Conservation (phyloP, 345 rosid genomes). For the Aethionema arabicum region DNA sequence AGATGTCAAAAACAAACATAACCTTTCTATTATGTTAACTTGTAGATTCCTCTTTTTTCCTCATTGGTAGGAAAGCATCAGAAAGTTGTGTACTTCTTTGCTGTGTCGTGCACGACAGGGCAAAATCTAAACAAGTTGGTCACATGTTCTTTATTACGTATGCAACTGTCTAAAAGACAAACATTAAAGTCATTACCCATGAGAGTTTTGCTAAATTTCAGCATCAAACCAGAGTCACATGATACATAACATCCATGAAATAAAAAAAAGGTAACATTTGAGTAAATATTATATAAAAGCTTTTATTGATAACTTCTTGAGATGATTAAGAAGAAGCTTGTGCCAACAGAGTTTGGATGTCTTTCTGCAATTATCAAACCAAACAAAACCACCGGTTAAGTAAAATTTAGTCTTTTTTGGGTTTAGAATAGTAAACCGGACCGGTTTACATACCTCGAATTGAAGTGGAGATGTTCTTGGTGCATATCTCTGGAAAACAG, state of each 20-base stretch:
- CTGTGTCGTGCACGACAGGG: conserved; percentile 35
- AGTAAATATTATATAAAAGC: background rate
- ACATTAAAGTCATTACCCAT: background rate
- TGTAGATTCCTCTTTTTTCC: conserved; percentile 22
- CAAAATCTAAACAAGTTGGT: conserved; percentile 1
- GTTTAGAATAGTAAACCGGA: conserved; percentile 15
- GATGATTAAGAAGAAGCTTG: conserved; percentile 39
- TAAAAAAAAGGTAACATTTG: background rate
- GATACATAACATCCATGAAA: conserved; percentile 18
- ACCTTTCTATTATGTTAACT: background rate
- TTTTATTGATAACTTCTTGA: conserved; percentile 13
- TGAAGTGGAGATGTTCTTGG: conserved; percentile 87
- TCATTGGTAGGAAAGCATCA: conserved; percentile 23
- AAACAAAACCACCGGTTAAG: background rate
- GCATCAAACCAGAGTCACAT: conserved; percentile 16
- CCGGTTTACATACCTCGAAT: conserved; percentile 52
- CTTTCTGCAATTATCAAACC: conserved; percentile 51
- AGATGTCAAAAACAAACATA: conserved; percentile 19
- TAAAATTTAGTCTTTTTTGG: background rate
- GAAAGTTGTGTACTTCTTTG: conserved; percentile 29
- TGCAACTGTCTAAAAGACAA: conserved; percentile 12
- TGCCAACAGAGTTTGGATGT: conserved; percentile 57
- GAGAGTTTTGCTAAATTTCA: background rate
- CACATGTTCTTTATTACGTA: conserved; percentile 34
- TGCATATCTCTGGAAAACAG: conserved; percentile 69